A percentile compares a stretch with the other conserved stretches of the same genome.
Conservation (phyloP, 2,329 filamentous ascomycete genomes). For the Macrophomina pseudophaseolina region DNA sequence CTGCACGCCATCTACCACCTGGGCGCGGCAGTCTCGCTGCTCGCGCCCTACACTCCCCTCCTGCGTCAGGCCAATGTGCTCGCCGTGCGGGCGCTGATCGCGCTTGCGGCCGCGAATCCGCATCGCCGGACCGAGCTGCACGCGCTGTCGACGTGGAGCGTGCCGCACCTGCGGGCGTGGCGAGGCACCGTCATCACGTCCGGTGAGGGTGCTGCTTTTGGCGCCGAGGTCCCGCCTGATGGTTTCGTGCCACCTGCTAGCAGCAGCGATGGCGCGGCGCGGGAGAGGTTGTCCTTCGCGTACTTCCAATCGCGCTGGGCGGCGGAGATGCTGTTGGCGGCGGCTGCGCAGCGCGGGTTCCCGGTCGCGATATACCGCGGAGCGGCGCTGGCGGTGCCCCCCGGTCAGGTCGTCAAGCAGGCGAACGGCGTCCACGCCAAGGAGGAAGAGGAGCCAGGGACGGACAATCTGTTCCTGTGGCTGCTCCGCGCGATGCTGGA, state of each 20-base stretch:
- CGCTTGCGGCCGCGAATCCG: too few relatives aligned
- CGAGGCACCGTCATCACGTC: neutral
- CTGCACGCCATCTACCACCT: slow-evolving; percentile 21
- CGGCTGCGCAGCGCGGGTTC: slow-evolving; percentile 4
- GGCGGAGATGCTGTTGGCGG: slow-evolving; percentile 7
- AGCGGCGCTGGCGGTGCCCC: neutral
- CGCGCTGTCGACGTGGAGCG: slow-evolving; percentile 21
- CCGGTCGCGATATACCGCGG: slow-evolving; percentile 15
- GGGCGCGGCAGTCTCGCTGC: slow-evolving; percentile 1
- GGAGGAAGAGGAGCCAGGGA: neutral
- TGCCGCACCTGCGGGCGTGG: slow-evolving; percentile 21
- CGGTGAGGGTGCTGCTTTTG: too few relatives aligned
- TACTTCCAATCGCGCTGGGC: slow-evolving; percentile 24
- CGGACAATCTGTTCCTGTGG: neutral
- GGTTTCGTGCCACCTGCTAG: neutral
- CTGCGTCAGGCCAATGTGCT: slow-evolving; percentile 2
- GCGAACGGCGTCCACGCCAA: too few relatives aligned
- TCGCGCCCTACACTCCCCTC: neutral
- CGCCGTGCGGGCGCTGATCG: slow-evolving; percentile 1
- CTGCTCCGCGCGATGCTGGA: neutral
- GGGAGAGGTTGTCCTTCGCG: neutral
- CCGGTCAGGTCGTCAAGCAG: neutral
- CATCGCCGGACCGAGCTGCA: neutral
- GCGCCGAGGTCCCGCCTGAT: neutral
- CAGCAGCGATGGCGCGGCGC: too few relatives aligned